A percentile compares a stretch with the other conserved stretches of the same genome.
phyloP scores from a whole-genome alignment of 2,329 filamentous ascomycete species.

The Fusarium siculi region DNA sequence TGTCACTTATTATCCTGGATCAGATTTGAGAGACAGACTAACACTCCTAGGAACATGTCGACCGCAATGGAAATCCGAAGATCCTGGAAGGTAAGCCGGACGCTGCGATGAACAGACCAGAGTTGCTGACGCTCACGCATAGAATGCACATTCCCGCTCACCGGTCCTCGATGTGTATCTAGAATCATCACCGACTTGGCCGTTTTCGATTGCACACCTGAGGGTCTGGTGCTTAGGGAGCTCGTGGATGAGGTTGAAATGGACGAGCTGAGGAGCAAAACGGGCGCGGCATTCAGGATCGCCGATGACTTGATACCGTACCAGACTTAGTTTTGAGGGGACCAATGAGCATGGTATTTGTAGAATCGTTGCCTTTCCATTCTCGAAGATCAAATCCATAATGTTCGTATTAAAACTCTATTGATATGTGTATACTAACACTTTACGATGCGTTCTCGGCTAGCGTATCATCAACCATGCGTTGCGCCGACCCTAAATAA shows the following conservation, averaged over 20 bases:
- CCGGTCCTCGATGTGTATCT: constrained; percentile 84
- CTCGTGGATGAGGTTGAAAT: background rate
- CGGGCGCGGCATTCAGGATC: background rate
- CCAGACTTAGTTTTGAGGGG: accelerated
- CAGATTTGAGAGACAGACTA: too few relatives aligned
- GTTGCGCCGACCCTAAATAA: constrained; percentile 2
- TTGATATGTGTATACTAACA: accelerated
- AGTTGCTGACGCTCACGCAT: background rate
- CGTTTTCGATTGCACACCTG: background rate
- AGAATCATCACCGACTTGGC: constrained; percentile 85
- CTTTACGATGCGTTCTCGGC: accelerated
- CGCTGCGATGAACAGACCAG: too few relatives aligned
- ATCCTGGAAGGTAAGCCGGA: constrained; percentile 76
- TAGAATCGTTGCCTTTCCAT: too few relatives aligned
- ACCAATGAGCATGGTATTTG: too few relatives aligned
- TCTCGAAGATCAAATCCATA: accelerated
- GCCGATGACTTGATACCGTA: background rate
- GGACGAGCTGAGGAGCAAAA: background rate
- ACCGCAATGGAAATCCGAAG: constrained; percentile 92
- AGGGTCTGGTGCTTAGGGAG: background rate
- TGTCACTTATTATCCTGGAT: too few relatives aligned
- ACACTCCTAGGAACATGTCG: constrained; percentile 74
- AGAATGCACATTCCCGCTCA: constrained; percentile 84
- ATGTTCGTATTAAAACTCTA: background rate
- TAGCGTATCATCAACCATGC: background rate